Conservation (phyloP, 139 green algal species). For the Dunaliella primolecta region DNA sequence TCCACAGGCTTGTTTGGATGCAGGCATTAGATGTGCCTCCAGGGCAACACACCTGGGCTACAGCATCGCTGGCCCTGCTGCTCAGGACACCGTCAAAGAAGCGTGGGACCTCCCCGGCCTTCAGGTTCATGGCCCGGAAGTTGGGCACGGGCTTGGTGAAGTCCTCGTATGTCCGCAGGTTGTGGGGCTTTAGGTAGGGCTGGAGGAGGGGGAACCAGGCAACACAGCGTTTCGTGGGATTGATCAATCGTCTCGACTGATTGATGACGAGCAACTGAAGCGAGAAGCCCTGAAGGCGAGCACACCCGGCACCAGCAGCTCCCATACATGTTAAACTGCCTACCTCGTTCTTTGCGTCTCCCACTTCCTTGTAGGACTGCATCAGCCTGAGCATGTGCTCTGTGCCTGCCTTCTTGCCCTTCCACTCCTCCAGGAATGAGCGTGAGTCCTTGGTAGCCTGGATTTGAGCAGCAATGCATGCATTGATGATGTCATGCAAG, state of each 20-base stretch:
- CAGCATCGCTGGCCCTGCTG: conserved; percentile 29
- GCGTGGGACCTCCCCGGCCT: conserved; percentile 47
- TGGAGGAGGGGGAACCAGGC: conserved; percentile 19
- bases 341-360: conserved; percentile 54
- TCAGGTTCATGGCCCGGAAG: conserved; percentile 52
- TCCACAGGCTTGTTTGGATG: no score
- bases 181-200: conserved; percentile 61
- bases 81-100: conserved; percentile 59
- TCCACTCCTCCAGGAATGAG: conserved; percentile 38
- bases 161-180: conserved; percentile 62
- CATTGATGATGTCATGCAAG: no score
- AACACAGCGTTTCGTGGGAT: no score
- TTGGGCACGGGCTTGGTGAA: conserved; percentile 55
- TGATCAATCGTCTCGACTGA: no score
- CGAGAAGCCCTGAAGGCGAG: no score
- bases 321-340: no score
- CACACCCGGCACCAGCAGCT: no score
- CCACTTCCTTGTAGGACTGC: conserved; percentile 60
- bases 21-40: no score
- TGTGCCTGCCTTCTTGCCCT: conserved; percentile 37
- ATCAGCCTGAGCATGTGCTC: conserved; percentile 48
- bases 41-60: conserved; percentile 24
- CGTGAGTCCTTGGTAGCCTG: conserved; percentile 32
- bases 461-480: no score
- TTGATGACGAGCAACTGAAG: no score